Conservation (phyloP, 805 yeast species). For the Pichia kluyveri region DNA sequence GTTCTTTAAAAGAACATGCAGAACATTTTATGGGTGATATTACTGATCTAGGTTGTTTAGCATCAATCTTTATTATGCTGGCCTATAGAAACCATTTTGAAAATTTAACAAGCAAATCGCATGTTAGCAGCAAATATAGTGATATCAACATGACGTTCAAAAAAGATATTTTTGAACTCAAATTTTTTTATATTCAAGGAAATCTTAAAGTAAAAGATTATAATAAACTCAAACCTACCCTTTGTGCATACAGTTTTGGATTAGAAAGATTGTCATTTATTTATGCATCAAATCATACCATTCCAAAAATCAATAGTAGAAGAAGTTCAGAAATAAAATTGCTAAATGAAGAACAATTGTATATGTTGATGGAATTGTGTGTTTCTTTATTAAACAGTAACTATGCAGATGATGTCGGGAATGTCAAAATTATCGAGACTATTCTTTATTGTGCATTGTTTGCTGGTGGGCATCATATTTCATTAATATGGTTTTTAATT, state of each 20-base stretch:
- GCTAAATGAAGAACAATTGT: slow-evolving; percentile 1
- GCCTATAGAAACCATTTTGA: neutral
- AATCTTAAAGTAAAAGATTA: neutral
- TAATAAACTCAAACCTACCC: no score
- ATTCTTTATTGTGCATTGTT: slow-evolving; percentile 9
- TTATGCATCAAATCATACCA: no score
- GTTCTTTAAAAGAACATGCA: no score
- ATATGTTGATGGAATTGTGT: slow-evolving; percentile 4
- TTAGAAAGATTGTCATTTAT: no score
- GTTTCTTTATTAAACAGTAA: slow-evolving; percentile 3
- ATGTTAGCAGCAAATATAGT: neutral
- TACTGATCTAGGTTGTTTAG: no score
- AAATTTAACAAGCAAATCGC: neutral
- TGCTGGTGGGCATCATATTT: slow-evolving; percentile 12
- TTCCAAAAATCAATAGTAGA: no score
- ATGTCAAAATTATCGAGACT: slow-evolving; percentile 4
- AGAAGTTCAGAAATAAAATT: neutral
- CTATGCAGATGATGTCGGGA: slow-evolving; percentile 10
- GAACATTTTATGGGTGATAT: no score
- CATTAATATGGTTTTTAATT: slow-evolving; percentile 9
- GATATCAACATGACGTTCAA: neutral
- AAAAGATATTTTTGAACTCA: neutral
- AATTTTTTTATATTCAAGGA: neutral
- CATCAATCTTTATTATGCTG: no score
- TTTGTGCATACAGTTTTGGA: no score